phyloP scores from a whole-genome alignment of 768 basidiomycete species.

The Asterophora lycoperdoides region DNA sequence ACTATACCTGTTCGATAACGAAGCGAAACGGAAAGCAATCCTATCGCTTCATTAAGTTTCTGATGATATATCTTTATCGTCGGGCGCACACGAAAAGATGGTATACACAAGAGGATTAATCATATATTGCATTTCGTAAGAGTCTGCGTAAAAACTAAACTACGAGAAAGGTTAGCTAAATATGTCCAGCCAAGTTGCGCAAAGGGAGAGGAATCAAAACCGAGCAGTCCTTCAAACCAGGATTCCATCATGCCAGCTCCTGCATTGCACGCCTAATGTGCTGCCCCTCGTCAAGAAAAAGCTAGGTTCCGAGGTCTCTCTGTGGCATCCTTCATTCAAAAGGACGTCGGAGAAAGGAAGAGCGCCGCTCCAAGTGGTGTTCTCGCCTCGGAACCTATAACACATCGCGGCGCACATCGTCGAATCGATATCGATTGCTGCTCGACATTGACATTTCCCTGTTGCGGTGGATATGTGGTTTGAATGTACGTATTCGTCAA shows the following conservation, averaged over 20 bases:
- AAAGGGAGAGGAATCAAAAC: slow-evolving; percentile 7
- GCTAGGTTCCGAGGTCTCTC: background rate
- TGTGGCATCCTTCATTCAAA: slow-evolving; percentile 9
- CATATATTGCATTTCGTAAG: slow-evolving; percentile 12
- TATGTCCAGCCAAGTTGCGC: slow-evolving; percentile 4
- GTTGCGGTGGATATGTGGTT: slow-evolving; percentile 12
- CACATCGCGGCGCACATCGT: slow-evolving; percentile 15
- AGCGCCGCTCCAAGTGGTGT: slow-evolving; percentile 11
- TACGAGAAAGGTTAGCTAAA: slow-evolving; percentile 10
- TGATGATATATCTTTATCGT: too few species aligned
- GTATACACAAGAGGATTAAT: slow-evolving; percentile 4
- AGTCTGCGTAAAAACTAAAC: slow-evolving; percentile 13
- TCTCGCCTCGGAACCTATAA: slow-evolving; percentile 1
- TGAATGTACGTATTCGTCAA: slow-evolving; percentile 31
- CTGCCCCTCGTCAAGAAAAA: slow-evolving; percentile 16
- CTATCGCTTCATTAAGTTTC: too few species aligned
- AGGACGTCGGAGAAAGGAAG: slow-evolving; percentile 1
- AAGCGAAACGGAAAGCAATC: background rate
- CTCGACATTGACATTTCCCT: slow-evolving; percentile 1
- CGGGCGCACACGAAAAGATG: too few species aligned
- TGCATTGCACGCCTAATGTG: slow-evolving; percentile 7
- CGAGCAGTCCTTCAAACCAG: slow-evolving; percentile 12
- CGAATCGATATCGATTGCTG: slow-evolving; percentile 15
- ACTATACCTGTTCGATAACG: slow-evolving; percentile 1
- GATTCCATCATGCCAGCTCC: slow-evolving; percentile 12